Percentiles rank a stretch among this genome's conserved stretches.
Conservation (phyloP, 805 yeast genomes). For the Saturnispora diversa region DNA sequence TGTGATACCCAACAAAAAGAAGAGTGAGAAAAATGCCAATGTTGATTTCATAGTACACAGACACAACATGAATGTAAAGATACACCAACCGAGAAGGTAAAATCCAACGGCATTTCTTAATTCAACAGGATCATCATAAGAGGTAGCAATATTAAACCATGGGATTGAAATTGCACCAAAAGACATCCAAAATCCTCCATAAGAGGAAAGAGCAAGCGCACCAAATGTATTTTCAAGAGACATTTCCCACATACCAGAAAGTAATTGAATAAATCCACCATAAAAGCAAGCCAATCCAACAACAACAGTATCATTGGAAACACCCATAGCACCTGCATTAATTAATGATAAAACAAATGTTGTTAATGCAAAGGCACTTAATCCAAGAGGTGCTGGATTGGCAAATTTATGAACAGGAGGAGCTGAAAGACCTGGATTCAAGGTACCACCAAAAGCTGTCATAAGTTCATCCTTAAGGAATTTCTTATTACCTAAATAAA, state of each 20-base stretch:
- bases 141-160: conserved; percentile 49
- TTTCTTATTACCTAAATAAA: conserved; percentile 64
- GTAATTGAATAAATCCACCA: conserved; percentile 63
- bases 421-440: conserved; percentile 58
- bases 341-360: conserved; percentile 58
- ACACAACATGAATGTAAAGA: conserved; percentile 52
- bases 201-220: conserved; percentile 51
- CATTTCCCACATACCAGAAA: conserved; percentile 72
- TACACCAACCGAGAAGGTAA: conserved; percentile 54
- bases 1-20: conserved; percentile 46
- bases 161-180: conserved; percentile 59
- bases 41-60: conserved; percentile 52
- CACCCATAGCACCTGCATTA: conserved; percentile 63
- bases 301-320: conserved; percentile 49
- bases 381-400: conserved; percentile 70
- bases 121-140: conserved; percentile 38
- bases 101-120: conserved; percentile 48
- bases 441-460: conserved; percentile 75
- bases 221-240: conserved; percentile 73
- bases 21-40: conserved; percentile 43
- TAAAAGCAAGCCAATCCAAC: conserved; percentile 62
- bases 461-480: conserved; percentile 53
- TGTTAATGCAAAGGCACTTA: conserved; percentile 62
- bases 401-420: conserved; percentile 54
- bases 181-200: conserved; percentile 73